A percentile compares a stretch with the other conserved stretches of the same genome.
Evolutionary conservation across 2,329 filamentous ascomycete genomes (phyloP).

Genomic region (Tolypocladium album): DNA sequence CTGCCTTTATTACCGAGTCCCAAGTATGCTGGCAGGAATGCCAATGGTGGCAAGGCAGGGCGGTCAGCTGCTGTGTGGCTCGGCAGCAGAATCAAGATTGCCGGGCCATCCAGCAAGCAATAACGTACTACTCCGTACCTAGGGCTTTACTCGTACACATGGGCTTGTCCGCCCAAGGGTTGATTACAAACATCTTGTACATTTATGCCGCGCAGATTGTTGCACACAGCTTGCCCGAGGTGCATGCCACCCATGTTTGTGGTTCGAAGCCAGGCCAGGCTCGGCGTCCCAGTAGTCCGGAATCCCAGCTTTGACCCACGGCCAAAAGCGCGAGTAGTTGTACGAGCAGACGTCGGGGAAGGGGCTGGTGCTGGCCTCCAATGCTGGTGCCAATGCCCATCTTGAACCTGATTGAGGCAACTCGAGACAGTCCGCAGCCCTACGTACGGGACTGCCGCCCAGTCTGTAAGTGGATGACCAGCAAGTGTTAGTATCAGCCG

Average conservation of each 20-base stretch:
- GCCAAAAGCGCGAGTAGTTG: neutral
- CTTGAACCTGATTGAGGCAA: neutral
- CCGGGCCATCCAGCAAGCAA: neutral
- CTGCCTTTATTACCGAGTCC: too few relatives aligned
- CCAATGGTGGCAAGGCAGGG: neutral
- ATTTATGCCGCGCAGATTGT: neutral
- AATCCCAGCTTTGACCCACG: neutral
- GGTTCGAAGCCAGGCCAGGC: neutral
- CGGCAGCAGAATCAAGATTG: neutral
- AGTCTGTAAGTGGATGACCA: neutral
- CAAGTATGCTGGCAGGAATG: neutral
- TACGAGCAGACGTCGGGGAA: too few relatives aligned
- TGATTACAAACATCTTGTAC: neutral
- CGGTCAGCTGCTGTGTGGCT: neutral
- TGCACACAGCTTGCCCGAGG: neutral
- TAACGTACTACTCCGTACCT: neutral
- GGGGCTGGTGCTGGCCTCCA: too few relatives aligned
- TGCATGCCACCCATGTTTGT: neutral
- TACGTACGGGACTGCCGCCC: neutral
- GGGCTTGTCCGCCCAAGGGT: neutral
- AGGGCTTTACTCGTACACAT: neutral
- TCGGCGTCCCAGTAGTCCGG: neutral
- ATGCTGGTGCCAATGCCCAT: too few relatives aligned
- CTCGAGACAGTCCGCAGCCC: neutral
- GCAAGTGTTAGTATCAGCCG: neutral